Percentiles rank a stretch among this genome's conserved stretches.
These are phyloP conservation scores for Aspergillus homomorphus DNA, from an alignment of 495 filamentous ascomycete genomes.

Conservation along the genomic window DNA sequence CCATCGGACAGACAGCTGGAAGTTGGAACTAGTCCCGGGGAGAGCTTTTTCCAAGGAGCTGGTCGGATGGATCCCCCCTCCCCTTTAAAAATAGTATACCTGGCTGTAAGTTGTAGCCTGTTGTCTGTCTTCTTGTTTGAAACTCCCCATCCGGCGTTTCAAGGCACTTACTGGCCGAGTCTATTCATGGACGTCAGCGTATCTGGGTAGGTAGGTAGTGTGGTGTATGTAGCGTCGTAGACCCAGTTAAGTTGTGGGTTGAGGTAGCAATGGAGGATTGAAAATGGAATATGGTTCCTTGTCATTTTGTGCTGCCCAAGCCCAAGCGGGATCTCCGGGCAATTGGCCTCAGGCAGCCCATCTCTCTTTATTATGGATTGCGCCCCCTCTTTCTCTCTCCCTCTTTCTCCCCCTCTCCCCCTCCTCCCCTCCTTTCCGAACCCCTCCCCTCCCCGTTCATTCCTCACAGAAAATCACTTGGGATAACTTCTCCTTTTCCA, in stretches of 20 bases:
- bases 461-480: neutral
- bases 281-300: neutral
- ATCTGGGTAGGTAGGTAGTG: too few species aligned
- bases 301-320: too few species aligned
- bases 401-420: neutral
- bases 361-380: neutral
- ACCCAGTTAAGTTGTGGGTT: too few species aligned
- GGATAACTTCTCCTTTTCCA: neutral
- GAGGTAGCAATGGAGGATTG: neutral
- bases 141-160: neutral
- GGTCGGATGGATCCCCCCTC: neutral
- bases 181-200: neutral
- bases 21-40: neutral
- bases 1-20: neutral
- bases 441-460: neutral
- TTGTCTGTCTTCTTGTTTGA: neutral
- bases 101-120: neutral
- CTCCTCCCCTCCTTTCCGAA: neutral
- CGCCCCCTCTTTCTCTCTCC: neutral
- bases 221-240: neutral
- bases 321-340: neutral
- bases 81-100: conserved; percentile 3
- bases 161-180: neutral
- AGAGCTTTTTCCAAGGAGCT: neutral
- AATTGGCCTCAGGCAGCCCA: neutral